phyloP scores from a whole-genome alignment of 768 basidiomycete species.

The Rhodotorula babjevae region DNA sequence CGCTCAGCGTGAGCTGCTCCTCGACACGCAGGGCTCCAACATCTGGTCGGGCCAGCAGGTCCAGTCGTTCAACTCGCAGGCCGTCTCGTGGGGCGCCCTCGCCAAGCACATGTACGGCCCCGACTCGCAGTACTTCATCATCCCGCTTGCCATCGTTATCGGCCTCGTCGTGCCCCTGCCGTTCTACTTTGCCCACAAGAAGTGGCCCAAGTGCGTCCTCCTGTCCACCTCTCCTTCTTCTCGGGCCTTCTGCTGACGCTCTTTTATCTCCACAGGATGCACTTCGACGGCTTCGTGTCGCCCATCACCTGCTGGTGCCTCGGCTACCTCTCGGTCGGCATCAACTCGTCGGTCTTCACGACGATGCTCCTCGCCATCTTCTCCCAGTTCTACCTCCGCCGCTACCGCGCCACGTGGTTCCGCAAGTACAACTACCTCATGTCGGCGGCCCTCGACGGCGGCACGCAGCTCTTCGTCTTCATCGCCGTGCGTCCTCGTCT shows the following conservation, averaged over 20 bases:
- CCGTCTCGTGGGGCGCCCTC: slow-evolving; percentile 58
- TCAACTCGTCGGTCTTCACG: slow-evolving; percentile 57
- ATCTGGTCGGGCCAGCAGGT: slow-evolving; percentile 58
- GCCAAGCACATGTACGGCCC: slow-evolving; percentile 47
- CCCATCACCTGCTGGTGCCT: slow-evolving; percentile 47
- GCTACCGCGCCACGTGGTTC: slow-evolving; percentile 63
- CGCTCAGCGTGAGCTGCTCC: slow-evolving; percentile 54
- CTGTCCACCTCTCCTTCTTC: too few relatives aligned
- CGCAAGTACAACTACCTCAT: slow-evolving; percentile 48
- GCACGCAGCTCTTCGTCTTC: slow-evolving; percentile 46
- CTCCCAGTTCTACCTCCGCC: slow-evolving; percentile 57
- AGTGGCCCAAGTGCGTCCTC: slow-evolving; percentile 48
- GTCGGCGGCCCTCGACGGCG: slow-evolving; percentile 63
- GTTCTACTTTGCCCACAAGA: slow-evolving; percentile 54
- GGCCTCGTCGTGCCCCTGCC: slow-evolving; percentile 57
- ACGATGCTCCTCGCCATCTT: slow-evolving; percentile 56
- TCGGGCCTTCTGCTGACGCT: background rate
- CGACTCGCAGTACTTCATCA: slow-evolving; percentile 54
- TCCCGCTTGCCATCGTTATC: slow-evolving; percentile 53
- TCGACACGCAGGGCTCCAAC: slow-evolving; percentile 60
- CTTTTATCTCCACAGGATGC: slow-evolving; percentile 31
- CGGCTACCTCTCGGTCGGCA: slow-evolving; percentile 56
- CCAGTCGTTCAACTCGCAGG: slow-evolving; percentile 55
- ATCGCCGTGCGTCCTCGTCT: background rate
- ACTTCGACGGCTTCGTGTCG: slow-evolving; percentile 51